Evolutionary conservation across 1,139 yeast species (phyloP), one percentile per base, ranked within the genome.

Genomic region (Sugiyamaella grinbergsii): DNA sequence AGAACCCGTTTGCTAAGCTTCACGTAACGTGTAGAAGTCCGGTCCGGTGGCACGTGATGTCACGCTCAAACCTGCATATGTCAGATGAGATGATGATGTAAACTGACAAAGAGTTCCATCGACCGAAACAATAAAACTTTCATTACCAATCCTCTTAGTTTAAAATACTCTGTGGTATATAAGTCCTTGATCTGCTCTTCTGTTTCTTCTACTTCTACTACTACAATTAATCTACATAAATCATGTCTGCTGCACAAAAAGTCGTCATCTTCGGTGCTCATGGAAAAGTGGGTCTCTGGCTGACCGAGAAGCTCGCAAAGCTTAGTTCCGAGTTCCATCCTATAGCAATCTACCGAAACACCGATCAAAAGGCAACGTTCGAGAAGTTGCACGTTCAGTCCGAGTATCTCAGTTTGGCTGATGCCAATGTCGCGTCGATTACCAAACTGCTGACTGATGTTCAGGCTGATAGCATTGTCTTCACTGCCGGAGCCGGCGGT

Each of bases 401-500:
- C 10, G 61, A 67, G 3, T 62, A 77, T 4, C 63, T 70, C 11
- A 66, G 69, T 26, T 68, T 81, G 32, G 67, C 63, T 42, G 74
- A 73, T 37, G 60, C 77, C 24, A 69, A 72, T 13, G 67, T 65
- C 10, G 66, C 73, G 2, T 70, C 75, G 1, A 62, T 82, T 20
- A 64, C 74, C 0, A 54, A 63, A 1, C 67, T 68, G 0, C 64
- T 82, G 29, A 63, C 65, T 37, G 83, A 81, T 2, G 34, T 28
- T 11, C 28, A 28, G 33, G 75, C 71, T 41, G 81, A 80, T 60
- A 82, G 81, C 5, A 80, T 82, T 5, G 79, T 83, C 0, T 79
- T 82, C 67, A 71, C 79, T 41, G 87, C 84, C 1, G 88, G 88
- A 4, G 80, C 85, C 1, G 83, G 79, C 5, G 87, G 86, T 1